Evolutionary conservation across 192 early-diverging fungal genomes (phyloP), one percentile per base, ranked within the genome.

Genomic region (Chytriomyces confervae): DNA sequence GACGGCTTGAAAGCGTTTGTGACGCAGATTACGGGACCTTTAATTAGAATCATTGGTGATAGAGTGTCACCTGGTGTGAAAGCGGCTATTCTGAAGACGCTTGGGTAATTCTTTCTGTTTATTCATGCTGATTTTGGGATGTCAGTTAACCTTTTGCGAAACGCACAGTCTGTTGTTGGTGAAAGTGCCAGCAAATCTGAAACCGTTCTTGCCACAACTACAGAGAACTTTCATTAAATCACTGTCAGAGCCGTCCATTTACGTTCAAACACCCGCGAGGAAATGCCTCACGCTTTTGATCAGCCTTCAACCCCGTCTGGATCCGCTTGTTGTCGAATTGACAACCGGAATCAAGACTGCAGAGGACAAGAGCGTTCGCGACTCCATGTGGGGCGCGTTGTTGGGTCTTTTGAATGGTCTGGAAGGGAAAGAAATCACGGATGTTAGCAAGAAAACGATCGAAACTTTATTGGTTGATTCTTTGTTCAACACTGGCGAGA

Each of bases 1-100:
- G 89, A 91, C 16, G 91, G 92, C 9, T 87, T 99, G 29, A 91
- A 92, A 60, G 90, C 94, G 47, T 98, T 93, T 81, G 95, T 97
- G 44, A 98, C 96, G 7, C 93, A 93, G 75, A 97, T 99, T 51
- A 96, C 97, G 7, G 97, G 97, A 60, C 95, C 97, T 29, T 88
- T 99, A 51, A 99, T 99, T 85, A 94, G 97, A 85, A 94, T 98
- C 72, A 91, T 97, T 75, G 96, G 97, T 66, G 97, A 99, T 82
- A 92, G 96, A 43, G 92, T 97, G 84, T 89, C 94, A 73, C 84
- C 94, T 20, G 86, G 91, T 66, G 97, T 99, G 69, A 99, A 99
- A 87, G 91, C 93, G 5, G 94, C 95, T 7, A 98, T 99, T 61
- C 84, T 99, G 47, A 83, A 91, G 43, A 95, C 97, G 7, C 83